These are phyloP conservation scores for Yamadazyma songkhlaensis DNA, from an alignment of 1,139 yeast genomes.

Conservation along the genomic window DNA sequence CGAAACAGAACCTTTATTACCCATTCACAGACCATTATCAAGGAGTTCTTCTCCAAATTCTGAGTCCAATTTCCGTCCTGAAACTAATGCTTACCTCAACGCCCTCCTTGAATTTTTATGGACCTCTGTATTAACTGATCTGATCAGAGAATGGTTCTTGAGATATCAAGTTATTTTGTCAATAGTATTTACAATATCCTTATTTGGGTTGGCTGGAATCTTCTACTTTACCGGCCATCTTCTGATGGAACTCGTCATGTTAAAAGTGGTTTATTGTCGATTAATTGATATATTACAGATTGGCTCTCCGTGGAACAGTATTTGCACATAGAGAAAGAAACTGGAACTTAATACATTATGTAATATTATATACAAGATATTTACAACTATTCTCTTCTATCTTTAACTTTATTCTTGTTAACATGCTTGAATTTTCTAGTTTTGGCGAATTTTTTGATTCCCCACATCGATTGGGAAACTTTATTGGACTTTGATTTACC, in stretches of 20 bases:
- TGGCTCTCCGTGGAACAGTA: conserved; percentile 3
- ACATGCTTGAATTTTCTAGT: conserved; percentile 88
- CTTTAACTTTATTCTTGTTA: conserved; percentile 81
- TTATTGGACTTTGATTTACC: conserved; percentile 98
- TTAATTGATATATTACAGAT: conserved; percentile 9
- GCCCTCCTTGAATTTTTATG: conserved; percentile 7
- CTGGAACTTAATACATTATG: neutral
- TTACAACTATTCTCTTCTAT: conserved; percentile 52
- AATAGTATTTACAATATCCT: conserved; percentile 8
- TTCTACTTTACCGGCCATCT: conserved; percentile 20
- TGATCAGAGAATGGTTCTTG: conserved; percentile 6
- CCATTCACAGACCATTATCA: conserved; percentile 6
- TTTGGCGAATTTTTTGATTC: conserved; percentile 91
- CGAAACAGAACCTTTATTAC: conserved; percentile 14
- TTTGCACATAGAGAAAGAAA: neutral
- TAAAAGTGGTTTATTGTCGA: conserved; percentile 16
- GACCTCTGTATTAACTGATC: conserved; percentile 10
- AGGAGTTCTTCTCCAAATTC: neutral
- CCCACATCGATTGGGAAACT: conserved; percentile 96
- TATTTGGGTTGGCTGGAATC: conserved; percentile 5
- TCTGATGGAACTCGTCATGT: conserved; percentile 7
- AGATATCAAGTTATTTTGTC: conserved; percentile 7
- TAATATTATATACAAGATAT: conserved; percentile 11
- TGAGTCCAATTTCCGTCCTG: neutral
- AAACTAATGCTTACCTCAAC: neutral